Evolutionary conservation across 164 flowering plant species (phyloP).

Genomic region (Brasenia schreberi): DNA sequence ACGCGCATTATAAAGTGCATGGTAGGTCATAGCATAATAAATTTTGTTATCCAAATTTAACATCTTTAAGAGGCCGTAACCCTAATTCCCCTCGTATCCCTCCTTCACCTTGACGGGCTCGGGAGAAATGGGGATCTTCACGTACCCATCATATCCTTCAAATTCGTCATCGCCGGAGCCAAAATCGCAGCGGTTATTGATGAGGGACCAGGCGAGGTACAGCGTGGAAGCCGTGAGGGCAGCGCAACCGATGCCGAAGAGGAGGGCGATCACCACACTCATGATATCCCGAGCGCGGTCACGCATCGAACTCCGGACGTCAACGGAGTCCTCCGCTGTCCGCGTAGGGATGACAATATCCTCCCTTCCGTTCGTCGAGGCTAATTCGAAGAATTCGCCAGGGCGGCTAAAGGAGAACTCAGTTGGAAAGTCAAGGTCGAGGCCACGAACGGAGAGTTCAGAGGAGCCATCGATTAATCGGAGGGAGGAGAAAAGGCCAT

Average conservation of each 20-base stretch:
- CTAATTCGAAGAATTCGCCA: neutral
- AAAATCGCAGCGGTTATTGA: slow-evolving; percentile 15
- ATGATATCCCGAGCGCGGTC: slow-evolving; percentile 32
- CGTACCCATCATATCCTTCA: slow-evolving; percentile 14
- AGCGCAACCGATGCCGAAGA: slow-evolving; percentile 39
- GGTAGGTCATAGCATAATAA: too few species aligned
- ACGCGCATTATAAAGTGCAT: too few species aligned
- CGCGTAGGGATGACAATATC: neutral
- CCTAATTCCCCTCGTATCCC: slow-evolving; percentile 12
- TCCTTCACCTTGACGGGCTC: slow-evolving; percentile 5
- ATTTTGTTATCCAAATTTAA: too few species aligned
- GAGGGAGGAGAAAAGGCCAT: neutral
- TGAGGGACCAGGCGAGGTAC: slow-evolving; percentile 32
- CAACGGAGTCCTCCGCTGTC: neutral
- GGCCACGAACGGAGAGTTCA: slow-evolving; percentile 7
- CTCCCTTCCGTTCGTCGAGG: neutral
- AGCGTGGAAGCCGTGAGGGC: slow-evolving; percentile 36
- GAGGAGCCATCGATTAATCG: slow-evolving; percentile 5
- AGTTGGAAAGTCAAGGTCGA: slow-evolving; percentile 5
- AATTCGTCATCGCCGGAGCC: slow-evolving; percentile 11
- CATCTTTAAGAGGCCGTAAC: slow-evolving; percentile 4
- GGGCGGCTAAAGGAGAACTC: slow-evolving; percentile 1
- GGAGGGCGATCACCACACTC: slow-evolving; percentile 28
- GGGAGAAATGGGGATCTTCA: slow-evolving; percentile 13
- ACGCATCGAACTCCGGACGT: slow-evolving; percentile 12